Evolutionary conservation across 192 early-diverging fungal species (phyloP).

Genomic region (Coemansia sp.): DNA sequence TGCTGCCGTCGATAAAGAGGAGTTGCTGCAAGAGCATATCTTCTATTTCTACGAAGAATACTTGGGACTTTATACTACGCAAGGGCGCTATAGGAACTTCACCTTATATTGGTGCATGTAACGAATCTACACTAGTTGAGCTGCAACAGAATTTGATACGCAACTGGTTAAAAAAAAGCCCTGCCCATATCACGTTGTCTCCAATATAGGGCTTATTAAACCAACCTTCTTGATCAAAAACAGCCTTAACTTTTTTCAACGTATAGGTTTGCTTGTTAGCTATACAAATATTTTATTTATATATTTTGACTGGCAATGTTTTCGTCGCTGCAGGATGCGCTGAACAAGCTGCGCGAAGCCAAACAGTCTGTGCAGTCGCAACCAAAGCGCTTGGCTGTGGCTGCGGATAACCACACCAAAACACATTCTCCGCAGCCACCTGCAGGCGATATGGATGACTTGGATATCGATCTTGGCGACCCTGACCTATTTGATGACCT

Average conservation of each 20-base stretch:
- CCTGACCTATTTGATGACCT: conserved; percentile 28
- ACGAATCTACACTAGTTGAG: too few relatives aligned
- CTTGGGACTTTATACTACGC: too few relatives aligned
- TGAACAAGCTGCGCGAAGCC: conserved; percentile 37
- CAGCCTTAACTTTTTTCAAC: background rate
- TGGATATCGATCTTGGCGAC: conserved; percentile 29
- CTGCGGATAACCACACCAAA: conserved; percentile 1
- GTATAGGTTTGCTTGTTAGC: background rate
- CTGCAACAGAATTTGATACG: too few relatives aligned
- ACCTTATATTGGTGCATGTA: too few relatives aligned
- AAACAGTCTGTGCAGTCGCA: conserved; percentile 20
- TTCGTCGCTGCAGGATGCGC: conserved; percentile 33
- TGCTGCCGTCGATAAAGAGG: too few relatives aligned
- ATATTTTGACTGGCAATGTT: conserved; percentile 14
- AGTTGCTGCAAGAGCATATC: too few relatives aligned
- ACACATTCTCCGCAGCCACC: conserved; percentile 1
- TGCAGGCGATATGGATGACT: conserved; percentile 9
- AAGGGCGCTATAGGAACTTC: too few relatives aligned
- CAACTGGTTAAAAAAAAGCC: too few relatives aligned
- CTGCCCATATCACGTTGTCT: background rate
- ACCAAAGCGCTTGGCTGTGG: conserved; percentile 21
- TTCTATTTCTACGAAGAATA: too few relatives aligned
- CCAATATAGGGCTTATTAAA: background rate
- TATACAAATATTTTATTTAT: background rate
- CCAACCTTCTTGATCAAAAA: background rate